Conservation (phyloP, 164 flowering plant species). For the Piper longum region DNA sequence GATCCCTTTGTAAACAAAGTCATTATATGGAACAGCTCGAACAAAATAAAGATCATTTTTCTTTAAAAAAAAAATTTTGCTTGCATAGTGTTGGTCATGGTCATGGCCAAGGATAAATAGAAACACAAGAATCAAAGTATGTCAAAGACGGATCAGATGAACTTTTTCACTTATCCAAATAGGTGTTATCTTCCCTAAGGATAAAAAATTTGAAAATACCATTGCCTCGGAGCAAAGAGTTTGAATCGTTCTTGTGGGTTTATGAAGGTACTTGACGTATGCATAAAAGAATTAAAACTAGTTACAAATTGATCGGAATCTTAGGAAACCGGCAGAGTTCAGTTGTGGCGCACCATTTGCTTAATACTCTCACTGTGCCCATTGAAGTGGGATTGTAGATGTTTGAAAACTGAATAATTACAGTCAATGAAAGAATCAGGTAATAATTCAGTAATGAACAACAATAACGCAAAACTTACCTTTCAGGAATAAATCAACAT, state of each 20-base stretch:
- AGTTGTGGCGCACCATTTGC: conserved; percentile 38
- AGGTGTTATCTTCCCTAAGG: too few species aligned
- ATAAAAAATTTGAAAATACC: conserved; percentile 22
- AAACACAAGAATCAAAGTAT: too few species aligned
- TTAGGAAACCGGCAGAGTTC: neutral
- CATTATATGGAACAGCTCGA: neutral
- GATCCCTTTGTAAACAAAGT: conserved; percentile 35
- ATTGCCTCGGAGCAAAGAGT: conserved; percentile 83
- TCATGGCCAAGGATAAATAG: too few species aligned
- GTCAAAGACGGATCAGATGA: too few species aligned
- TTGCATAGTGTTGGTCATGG: neutral
- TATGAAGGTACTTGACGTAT: conserved; percentile 75
- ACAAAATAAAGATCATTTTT: neutral
- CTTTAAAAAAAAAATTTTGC: neutral
- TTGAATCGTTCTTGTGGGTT: conserved; percentile 80
- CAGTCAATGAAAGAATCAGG: neutral
- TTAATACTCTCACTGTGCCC: conserved; percentile 40
- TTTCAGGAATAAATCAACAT: conserved; percentile 65
- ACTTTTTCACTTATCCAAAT: too few species aligned
- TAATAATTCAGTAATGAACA: neutral
- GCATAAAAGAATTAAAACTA: neutral
- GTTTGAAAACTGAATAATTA: conserved; percentile 51
- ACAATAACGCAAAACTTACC: conserved; percentile 22
- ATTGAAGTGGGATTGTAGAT: conserved; percentile 44
- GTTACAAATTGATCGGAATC: neutral